phyloP scores from a whole-genome alignment of 352 stramenopile species.

The Phytophthora lateralis region DNA sequence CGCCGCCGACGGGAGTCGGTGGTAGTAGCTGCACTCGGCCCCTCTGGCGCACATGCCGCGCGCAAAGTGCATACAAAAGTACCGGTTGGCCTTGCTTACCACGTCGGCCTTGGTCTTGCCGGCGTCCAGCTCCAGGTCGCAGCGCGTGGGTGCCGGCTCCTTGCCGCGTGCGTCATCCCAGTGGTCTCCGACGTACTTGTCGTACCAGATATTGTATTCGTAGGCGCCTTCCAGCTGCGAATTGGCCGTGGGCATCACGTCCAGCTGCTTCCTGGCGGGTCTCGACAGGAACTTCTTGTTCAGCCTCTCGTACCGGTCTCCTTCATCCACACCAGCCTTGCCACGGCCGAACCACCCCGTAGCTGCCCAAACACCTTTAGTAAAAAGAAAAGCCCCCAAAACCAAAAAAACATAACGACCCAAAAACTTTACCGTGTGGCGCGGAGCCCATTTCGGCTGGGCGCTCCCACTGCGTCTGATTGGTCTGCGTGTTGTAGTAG shows the following conservation, averaged over 20 bases:
- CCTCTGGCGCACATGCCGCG: conserved; percentile 90
- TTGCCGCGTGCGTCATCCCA: conserved; percentile 85
- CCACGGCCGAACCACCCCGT: conserved; percentile 95
- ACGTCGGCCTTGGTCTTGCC: conserved; percentile 92
- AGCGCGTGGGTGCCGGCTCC: conserved; percentile 89
- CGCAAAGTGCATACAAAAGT: conserved; percentile 94
- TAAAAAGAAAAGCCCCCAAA: background rate
- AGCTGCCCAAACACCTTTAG: conserved; percentile 29
- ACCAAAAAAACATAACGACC: background rate
- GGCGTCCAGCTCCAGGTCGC: conserved; percentile 82
- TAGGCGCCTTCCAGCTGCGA: conserved; percentile 90
- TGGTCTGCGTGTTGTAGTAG: conserved; percentile 93
- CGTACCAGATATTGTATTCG: conserved; percentile 97
- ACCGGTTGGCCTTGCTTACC: conserved; percentile 82
- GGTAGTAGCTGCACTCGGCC: conserved; percentile 92
- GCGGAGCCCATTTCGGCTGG: conserved; percentile 91
- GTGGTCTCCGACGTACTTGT: conserved; percentile 93
- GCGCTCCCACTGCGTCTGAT: conserved; percentile 90
- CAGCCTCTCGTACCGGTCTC: conserved; percentile 79
- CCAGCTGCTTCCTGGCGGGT: conserved; percentile 91
- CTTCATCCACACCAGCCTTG: conserved; percentile 68
- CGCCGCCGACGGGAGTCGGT: conserved; percentile 80
- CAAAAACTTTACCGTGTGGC: conserved; percentile 44
- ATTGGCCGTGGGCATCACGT: conserved; percentile 87
- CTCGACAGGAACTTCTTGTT: conserved; percentile 87